Conservation (phyloP, 2,329 filamentous ascomycete species). For the Sporothrix euskadiensis region DNA sequence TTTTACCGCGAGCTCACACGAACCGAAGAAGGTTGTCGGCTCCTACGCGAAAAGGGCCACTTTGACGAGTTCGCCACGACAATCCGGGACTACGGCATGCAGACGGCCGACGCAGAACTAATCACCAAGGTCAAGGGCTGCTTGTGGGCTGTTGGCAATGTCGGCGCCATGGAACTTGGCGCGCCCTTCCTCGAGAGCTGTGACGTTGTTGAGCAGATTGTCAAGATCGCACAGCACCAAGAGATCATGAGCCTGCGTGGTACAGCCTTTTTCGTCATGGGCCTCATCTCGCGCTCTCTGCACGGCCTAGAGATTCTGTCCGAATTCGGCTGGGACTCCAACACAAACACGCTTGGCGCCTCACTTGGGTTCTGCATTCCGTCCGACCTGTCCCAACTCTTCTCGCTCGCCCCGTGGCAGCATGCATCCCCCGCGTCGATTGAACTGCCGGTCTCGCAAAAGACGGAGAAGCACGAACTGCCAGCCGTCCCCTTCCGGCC, state of each 20-base stretch:
- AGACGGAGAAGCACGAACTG: conserved; percentile 51
- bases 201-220: conserved; percentile 83
- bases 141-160: conserved; percentile 96
- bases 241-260: conserved; percentile 91
- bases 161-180: conserved; percentile 96
- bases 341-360: conserved; percentile 76
- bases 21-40: conserved; percentile 85
- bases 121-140: conserved; percentile 95
- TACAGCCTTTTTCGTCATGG: conserved; percentile 94
- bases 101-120: conserved; percentile 79
- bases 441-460: conserved; percentile 52
- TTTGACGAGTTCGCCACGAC: conserved; percentile 91
- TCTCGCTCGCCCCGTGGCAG: conserved; percentile 67
- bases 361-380: conserved; percentile 89
- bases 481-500: conserved; percentile 46
- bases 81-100: conserved; percentile 83
- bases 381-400: conserved; percentile 71
- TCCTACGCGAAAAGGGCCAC: conserved; percentile 89
- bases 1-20: conserved; percentile 95
- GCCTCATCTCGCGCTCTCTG: conserved; percentile 85
- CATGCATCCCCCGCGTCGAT: conserved; percentile 53
- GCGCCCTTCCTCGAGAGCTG: conserved; percentile 89
- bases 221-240: conserved; percentile 83
- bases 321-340: conserved; percentile 90
- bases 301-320: conserved; percentile 90